Base-by-base conservation (phyloP, 345 rosid genomes). In the Hibiscus trionum region DNA sequence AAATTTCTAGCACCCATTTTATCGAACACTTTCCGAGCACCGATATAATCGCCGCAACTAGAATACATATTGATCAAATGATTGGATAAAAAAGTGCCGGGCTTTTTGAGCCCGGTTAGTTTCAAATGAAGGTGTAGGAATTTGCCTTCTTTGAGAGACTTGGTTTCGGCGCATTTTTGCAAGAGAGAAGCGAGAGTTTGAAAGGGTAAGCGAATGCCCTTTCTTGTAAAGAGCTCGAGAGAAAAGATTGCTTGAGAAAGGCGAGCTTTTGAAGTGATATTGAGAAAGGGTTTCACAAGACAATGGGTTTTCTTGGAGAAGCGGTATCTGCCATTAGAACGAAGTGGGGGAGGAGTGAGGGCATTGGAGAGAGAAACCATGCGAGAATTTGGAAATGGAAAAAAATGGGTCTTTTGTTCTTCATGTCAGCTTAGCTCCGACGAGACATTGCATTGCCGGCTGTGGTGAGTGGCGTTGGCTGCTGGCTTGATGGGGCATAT, bases 111-210 rank as follows among this genome's bases (percentile, higher is more conserved):
- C 19, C 88, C 84, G 1, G 88, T 88, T n/a, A 93, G 66, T 83
- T 87, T 91, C 82, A 89, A 73, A 77, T 91, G 93, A 35, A 88
- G 89, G 84, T 91, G 98, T 33, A 93, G 77, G 82, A 86, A 83
- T 81, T 86, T 93, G 70, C 87, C 93, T 27, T 84, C 82, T 19
- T 77, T 83, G 63, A 89, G 83, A 21, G 88, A 90, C 83, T 60
- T 82, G 2, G 81, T 59, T 14, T 78, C 77, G 27, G 82, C 83
- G 59, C 92, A 86, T 61, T 74, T 79, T 42, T 71, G 81, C 42
- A 87, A 31, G 42, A 91, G 81, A 75, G 50, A 74, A 35, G 84
- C 85, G 29, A 93, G 80, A 39, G 81, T 78, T 37, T 73, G n/a
- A 52, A 76, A 56, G 14, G 90, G 90, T 78, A 93, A 81, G 31